Evolutionary conservation across 1,284 basidiomycete genomes (phyloP).

Genomic region (Blastosporella zonata): DNA sequence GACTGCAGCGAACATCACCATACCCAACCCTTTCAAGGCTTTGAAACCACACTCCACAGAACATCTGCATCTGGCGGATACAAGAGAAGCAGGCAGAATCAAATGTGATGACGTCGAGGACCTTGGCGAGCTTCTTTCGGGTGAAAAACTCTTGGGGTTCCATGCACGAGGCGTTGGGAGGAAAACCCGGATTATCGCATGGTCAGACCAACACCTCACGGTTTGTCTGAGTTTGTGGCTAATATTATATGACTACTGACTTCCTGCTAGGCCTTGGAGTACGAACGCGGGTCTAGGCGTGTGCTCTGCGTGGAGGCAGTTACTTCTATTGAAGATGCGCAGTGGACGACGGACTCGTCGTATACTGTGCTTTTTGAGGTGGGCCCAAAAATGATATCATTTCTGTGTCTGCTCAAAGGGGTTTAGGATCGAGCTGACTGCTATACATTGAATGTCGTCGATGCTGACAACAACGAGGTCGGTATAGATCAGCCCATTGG

Average conservation of each 20-base stretch:
- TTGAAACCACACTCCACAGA: constrained; percentile 43
- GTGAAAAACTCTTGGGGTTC: constrained; percentile 32
- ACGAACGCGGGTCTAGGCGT: constrained; percentile 21
- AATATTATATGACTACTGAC: background rate
- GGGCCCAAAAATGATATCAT: constrained; percentile 5
- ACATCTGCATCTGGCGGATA: constrained; percentile 25
- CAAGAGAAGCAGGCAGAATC: constrained; percentile 22
- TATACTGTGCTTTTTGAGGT: constrained; percentile 44
- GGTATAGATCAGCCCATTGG: background rate
- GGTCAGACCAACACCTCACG: constrained; percentile 42
- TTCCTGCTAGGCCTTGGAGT: constrained; percentile 38
- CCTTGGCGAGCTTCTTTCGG: constrained; percentile 31
- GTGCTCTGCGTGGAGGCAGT: constrained; percentile 28
- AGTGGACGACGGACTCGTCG: constrained; percentile 38
- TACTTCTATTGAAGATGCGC: constrained; percentile 30
- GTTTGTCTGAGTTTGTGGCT: constrained; percentile 26
- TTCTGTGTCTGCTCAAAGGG: background rate
- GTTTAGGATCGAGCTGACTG: constrained; percentile 34
- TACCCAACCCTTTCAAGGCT: constrained; percentile 59
- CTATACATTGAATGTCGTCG: constrained; percentile 34
- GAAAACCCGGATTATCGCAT: constrained; percentile 37
- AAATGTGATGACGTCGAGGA: constrained; percentile 25
- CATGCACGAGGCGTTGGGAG: constrained; percentile 26
- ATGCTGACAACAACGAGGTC: constrained; percentile 37
- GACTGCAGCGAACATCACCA: constrained; percentile 16